Conservation (phyloP, 176 grass and related monocot species). For the Pontederia crassipes region DNA sequence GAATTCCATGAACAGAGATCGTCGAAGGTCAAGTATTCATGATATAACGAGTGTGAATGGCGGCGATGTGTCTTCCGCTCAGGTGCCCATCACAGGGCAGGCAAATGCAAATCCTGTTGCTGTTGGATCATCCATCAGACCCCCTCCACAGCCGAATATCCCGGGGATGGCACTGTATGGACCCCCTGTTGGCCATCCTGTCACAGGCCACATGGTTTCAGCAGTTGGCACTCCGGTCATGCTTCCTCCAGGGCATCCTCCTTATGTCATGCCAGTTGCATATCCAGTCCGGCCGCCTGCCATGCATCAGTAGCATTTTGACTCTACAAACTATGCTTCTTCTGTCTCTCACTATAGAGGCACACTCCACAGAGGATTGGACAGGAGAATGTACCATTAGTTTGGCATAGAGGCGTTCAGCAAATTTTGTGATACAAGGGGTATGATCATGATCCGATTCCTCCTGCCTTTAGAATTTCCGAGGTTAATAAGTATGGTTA, state of each 20-base stretch:
- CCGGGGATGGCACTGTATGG: conserved; percentile 49
- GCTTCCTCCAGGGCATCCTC: conserved; percentile 71
- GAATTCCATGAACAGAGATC: conserved; percentile 86
- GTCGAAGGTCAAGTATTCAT: conserved; percentile 89
- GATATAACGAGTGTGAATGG: conserved; percentile 75
- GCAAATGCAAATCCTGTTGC: conserved; percentile 4
- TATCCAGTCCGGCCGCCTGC: conserved; percentile 58
- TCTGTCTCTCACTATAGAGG: background rate
- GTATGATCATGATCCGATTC: too few species aligned
- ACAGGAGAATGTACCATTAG: too few species aligned
- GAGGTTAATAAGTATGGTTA: too few species aligned
- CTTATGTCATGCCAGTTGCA: conserved; percentile 71
- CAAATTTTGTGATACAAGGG: too few species aligned
- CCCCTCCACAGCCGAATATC: conserved; percentile 33
- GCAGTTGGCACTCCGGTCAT: conserved; percentile 80
- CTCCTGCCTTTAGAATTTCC: too few species aligned
- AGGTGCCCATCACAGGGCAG: conserved; percentile 33
- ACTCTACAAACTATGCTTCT: conserved; percentile 1
- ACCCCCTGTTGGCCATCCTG: conserved; percentile 67
- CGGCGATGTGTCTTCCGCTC: conserved; percentile 30
- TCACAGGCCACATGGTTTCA: conserved; percentile 45
- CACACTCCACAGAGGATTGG: background rate
- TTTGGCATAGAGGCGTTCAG: too few species aligned
- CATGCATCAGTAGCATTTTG: conserved; percentile 49
- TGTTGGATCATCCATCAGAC: conserved; percentile 26